A percentile compares a stretch with the other conserved stretches of the same genome.
phyloP scores from a whole-genome alignment of 73 alveolate species.

The Symbiodinium natans region DNA sequence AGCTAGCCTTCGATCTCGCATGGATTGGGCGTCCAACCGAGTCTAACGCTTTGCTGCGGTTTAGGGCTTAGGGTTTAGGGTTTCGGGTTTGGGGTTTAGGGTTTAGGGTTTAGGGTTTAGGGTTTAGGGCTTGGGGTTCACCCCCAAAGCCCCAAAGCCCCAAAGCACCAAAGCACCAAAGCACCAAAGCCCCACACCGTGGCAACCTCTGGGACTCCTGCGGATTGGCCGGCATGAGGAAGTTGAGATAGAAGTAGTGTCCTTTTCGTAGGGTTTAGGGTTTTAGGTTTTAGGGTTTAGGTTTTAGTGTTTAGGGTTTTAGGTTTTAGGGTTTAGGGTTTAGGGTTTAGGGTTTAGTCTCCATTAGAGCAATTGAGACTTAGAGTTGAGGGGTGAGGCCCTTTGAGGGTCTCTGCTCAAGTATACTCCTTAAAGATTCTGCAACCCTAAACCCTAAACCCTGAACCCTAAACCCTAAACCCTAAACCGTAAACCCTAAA shows the following conservation, averaged over 20 bases:
- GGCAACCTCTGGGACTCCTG: not conserved
- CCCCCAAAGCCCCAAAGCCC: no score
- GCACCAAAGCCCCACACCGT: not conserved
- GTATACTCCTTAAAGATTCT: not conserved
- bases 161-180: not conserved
- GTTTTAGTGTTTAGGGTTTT: not conserved
- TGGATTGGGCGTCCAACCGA: no score
- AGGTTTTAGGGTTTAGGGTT: not conserved
- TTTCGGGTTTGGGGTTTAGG: not conserved
- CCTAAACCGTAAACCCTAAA: no score
- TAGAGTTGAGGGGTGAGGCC: no score
- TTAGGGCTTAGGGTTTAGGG: not conserved
- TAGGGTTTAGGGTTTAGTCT: not conserved
- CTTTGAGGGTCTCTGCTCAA: no score
- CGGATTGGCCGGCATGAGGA: constrained; percentile 67
- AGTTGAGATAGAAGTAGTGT: constrained; percentile 63
- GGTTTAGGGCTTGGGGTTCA: not conserved
- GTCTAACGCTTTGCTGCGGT: no score
- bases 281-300: not conserved
- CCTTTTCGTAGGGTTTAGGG: not conserved
- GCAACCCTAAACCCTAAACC: not conserved
- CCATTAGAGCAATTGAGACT: not conserved
- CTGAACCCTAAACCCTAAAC: not conserved
- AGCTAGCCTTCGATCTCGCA: no score
- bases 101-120: not conserved